Percentiles rank a stretch among this genome's conserved stretches.
phyloP scores from a whole-genome alignment of 2,329 filamentous ascomycete genomes.

The Epichloe bromicola region DNA sequence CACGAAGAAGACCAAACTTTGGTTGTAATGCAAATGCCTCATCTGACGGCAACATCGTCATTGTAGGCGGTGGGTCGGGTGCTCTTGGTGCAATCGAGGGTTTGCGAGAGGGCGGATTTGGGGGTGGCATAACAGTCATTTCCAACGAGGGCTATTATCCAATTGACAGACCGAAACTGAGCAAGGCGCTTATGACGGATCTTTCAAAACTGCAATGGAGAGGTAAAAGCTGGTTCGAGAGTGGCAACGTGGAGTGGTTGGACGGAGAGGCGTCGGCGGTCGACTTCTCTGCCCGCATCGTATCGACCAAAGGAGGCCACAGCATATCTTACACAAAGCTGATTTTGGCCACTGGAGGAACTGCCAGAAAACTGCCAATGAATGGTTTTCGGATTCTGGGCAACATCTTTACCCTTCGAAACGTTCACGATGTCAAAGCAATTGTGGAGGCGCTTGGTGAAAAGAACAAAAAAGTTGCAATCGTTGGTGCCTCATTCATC shows the following conservation, averaged over 20 bases:
- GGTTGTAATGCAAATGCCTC: constrained; percentile 42
- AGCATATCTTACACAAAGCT: constrained; percentile 74
- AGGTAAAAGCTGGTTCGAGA: constrained; percentile 63
- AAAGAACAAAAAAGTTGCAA: constrained; percentile 74
- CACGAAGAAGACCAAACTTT: constrained; percentile 59
- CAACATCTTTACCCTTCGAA: constrained; percentile 79
- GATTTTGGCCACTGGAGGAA: constrained; percentile 78
- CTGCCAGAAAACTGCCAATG: constrained; percentile 61
- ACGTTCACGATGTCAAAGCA: constrained; percentile 59
- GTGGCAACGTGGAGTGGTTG: constrained; percentile 42
- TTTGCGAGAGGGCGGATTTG: constrained; percentile 69
- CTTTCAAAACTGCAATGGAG: constrained; percentile 65
- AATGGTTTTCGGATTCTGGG: constrained; percentile 73
- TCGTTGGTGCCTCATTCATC: constrained; percentile 91
- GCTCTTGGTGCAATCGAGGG: constrained; percentile 71
- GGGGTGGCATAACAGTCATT: constrained; percentile 69
- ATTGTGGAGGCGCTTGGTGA: constrained; percentile 72
- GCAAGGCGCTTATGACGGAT: constrained; percentile 82
- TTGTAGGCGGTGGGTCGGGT: constrained; percentile 80
- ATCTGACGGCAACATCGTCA: constrained; percentile 50
- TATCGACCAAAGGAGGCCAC: constrained; percentile 61
- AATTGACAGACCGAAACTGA: constrained; percentile 89
- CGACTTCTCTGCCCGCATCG: constrained; percentile 60
- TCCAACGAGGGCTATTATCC: constrained; percentile 74
- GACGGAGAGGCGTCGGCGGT: constrained; percentile 56